Evolutionary conservation across 2,329 filamentous ascomycete genomes (phyloP), one percentile per base, ranked within the genome.

Genomic region (Claviceps monticola): DNA sequence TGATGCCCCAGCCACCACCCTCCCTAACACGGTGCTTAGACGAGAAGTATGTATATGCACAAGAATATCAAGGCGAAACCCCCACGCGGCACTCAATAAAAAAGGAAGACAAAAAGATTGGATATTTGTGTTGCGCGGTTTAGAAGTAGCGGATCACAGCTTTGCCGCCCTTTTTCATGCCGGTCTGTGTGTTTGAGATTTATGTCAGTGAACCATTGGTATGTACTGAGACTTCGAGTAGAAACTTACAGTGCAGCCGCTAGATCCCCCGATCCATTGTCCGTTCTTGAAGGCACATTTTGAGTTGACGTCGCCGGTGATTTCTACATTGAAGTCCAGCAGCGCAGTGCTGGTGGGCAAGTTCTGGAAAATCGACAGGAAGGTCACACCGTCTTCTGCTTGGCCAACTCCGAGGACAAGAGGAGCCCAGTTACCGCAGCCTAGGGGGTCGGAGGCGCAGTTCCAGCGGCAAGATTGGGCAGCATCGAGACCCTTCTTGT

Each of bases 311-410:
- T 87, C 83, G 51, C 88, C 89, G 44, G 63, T 72, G 58, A 96
- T 84, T 61, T 83, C 78, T 63, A 96, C 80, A 64, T 84, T 85
- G 72, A 86, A 95, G 67, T 89, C 76, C 41, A 95, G 82, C 55
- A 72, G 68, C 39, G 80, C 82, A 17, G 68, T 65, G 60, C 80
- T 88, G 52, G 86, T 94, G 5, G 89, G 88, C 55, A 70, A 63
- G 74, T 97, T 96, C 65, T 83, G 82, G 76, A 91, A 88, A 67
- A 96, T 80, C 48, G 87, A 88, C 54, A 95, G 71, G 74, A 80
- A 97, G 43, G 84, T 93, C 56, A 69, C 71, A 63, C 84, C 82
- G 60, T 75, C 61, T 14, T 62, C 67, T 64, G 75, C 79, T 68
- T 80, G 79, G 56, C 90, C 88, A 55, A 89, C 83, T 66, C 91